These are phyloP conservation scores for Cadophora malorum DNA, from an alignment of 2,329 filamentous ascomycete genomes.

Conservation along the genomic window DNA sequence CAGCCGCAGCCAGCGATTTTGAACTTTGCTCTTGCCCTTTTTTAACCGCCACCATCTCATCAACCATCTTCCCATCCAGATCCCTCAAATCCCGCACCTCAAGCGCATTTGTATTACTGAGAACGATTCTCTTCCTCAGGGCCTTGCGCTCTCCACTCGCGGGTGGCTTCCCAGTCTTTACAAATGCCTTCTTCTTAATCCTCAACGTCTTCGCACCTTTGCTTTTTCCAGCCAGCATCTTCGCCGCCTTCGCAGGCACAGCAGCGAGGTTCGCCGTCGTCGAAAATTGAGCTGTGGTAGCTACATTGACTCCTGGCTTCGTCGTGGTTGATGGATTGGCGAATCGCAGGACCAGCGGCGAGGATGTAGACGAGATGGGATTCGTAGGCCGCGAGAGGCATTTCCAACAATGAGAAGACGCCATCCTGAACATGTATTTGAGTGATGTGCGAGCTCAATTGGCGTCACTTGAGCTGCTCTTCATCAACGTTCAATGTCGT, in stretches of 20 bases:
- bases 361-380: conserved; percentile 50
- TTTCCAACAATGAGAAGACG: conserved; percentile 63
- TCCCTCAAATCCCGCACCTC: conserved; percentile 72
- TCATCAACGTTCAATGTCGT: conserved; percentile 8
- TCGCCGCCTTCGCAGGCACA: conserved; percentile 11
- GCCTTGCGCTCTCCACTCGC: conserved; percentile 83
- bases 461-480: background rate
- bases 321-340: conserved; percentile 43
- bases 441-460: conserved; percentile 19
- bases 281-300: conserved; percentile 30
- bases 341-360: conserved; percentile 42
- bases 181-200: conserved; percentile 51
- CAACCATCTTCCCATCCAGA: conserved; percentile 61
- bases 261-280: conserved; percentile 35
- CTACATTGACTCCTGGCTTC: conserved; percentile 26
- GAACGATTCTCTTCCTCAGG: conserved; percentile 83
- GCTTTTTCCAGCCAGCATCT: conserved; percentile 19
- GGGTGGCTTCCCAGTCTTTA: conserved; percentile 57
- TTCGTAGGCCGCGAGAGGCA: conserved; percentile 58
- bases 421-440: conserved; percentile 51
- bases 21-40: conserved; percentile 48
- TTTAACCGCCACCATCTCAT: conserved; percentile 63
- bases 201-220: conserved; percentile 37
- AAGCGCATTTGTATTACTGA: conserved; percentile 93
- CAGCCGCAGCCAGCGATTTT: conserved; percentile 13